Percentiles rank a stretch among this genome's conserved stretches.
phyloP scores from a whole-genome alignment of 495 filamentous ascomycete genomes.

The Viridothelium virens region DNA sequence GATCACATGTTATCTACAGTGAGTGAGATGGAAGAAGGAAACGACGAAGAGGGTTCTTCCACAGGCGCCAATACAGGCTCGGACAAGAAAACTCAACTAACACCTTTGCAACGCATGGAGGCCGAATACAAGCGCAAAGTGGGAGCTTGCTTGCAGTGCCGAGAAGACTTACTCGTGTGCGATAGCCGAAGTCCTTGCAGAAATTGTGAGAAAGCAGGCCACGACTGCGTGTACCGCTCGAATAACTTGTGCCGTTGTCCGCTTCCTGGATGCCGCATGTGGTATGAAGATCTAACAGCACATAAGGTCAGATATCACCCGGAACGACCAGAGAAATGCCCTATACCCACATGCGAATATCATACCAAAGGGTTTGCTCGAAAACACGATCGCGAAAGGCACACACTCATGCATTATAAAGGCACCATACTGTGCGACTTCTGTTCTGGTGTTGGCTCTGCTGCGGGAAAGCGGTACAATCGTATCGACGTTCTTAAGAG shows the following conservation, averaged over 20 bases:
- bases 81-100: too few relatives aligned
- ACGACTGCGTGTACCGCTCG: background rate
- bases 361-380: slow-evolving; percentile 19
- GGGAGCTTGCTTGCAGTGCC: background rate
- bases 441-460: slow-evolving; percentile 13
- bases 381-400: slow-evolving; percentile 15
- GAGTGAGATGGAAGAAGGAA: too few relatives aligned
- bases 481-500: slow-evolving; percentile 18
- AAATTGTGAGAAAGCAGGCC: background rate
- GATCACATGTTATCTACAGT: too few relatives aligned
- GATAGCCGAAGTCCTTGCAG: background rate
- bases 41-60: too few relatives aligned
- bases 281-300: slow-evolving; percentile 14
- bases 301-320: slow-evolving; percentile 17
- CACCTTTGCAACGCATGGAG: background rate
- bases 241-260: slow-evolving; percentile 1
- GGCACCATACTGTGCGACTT: slow-evolving; percentile 21
- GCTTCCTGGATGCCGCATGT: slow-evolving; percentile 1
- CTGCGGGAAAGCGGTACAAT: slow-evolving; percentile 12
- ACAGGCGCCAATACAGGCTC: too few relatives aligned
- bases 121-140: background rate
- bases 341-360: slow-evolving; percentile 21
- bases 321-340: slow-evolving; percentile 22
- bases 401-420: slow-evolving; percentile 20
- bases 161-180: background rate